Evolutionary conservation across 495 filamentous ascomycete species (phyloP).

Genomic region (Penicillium samsonianum): DNA sequence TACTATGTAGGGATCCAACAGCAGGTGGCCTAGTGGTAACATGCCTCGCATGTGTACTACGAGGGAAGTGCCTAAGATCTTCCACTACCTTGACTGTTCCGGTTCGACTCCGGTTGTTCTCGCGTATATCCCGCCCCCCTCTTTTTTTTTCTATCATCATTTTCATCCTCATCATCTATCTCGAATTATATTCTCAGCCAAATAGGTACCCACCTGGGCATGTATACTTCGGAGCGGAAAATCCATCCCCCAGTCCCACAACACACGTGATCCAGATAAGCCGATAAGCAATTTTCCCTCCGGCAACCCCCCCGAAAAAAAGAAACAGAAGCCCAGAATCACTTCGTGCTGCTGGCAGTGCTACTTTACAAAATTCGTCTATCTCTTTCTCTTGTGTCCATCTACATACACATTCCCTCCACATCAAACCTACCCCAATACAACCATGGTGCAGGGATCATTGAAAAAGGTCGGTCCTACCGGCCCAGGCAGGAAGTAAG

Average conservation of each 20-base stretch:
- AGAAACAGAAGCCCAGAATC: constrained; percentile 4
- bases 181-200: too few relatives aligned
- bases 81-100: neutral
- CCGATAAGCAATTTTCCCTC: constrained; percentile 16
- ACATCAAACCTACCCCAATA: neutral
- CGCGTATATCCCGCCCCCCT: too few relatives aligned
- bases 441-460: constrained; percentile 13
- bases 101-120: neutral
- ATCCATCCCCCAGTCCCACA: neutral
- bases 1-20: neutral
- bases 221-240: constrained; percentile 15
- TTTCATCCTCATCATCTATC: too few relatives aligned
- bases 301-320: constrained; percentile 11
- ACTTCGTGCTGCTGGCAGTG: constrained; percentile 38
- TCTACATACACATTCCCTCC: neutral
- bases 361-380: neutral
- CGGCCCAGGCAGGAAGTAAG: constrained; percentile 9
- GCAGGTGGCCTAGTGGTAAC: constrained; percentile 5
- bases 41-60: neutral
- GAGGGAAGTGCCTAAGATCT: constrained; percentile 6
- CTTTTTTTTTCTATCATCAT: neutral
- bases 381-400: neutral
- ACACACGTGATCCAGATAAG: constrained; percentile 11
- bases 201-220: neutral
- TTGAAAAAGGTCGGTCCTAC: constrained; percentile 8